phyloP scores from a whole-genome alignment of 1,284 basidiomycete species.

The Ganoderma leucocontextum region DNA sequence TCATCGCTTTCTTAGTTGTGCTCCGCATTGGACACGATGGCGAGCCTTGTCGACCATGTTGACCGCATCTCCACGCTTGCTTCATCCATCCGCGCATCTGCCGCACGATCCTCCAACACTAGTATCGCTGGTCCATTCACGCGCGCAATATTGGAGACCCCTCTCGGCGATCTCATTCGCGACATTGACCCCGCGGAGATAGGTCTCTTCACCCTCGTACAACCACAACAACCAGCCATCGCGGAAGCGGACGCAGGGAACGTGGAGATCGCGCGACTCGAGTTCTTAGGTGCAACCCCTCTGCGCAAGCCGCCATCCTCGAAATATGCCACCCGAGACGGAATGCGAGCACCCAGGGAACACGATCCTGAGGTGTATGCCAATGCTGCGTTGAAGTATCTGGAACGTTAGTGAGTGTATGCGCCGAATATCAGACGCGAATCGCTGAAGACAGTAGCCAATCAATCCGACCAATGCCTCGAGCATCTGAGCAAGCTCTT shows the following conservation, averaged over 20 bases:
- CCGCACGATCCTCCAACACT: constrained; percentile 27
- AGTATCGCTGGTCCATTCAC: constrained; percentile 53
- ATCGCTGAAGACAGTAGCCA: constrained; percentile 49
- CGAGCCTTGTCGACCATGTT: constrained; percentile 52
- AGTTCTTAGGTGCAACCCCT: constrained; percentile 76
- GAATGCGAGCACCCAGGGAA: constrained; percentile 48
- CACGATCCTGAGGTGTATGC: constrained; percentile 78
- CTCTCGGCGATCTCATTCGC: constrained; percentile 77
- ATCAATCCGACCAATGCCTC: constrained; percentile 75
- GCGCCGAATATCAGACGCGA: neutral
- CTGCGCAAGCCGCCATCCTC: constrained; percentile 55
- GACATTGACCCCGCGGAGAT: constrained; percentile 79
- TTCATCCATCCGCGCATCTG: constrained; percentile 45
- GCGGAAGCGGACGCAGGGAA: constrained; percentile 43
- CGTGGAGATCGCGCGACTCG: constrained; percentile 63
- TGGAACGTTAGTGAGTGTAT: constrained; percentile 73
- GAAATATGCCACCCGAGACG: constrained; percentile 51
- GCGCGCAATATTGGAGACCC: constrained; percentile 64
- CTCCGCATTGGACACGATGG: constrained; percentile 41
- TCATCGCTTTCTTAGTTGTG: neutral
- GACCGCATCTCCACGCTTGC: constrained; percentile 51
- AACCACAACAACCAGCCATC: constrained; percentile 35
- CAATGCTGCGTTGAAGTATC: constrained; percentile 74
- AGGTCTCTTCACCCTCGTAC: constrained; percentile 71
- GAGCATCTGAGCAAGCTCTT: constrained; percentile 64